phyloP scores from a whole-genome alignment of 2,329 filamentous ascomycete species.

The Aspergillus tamarii region DNA sequence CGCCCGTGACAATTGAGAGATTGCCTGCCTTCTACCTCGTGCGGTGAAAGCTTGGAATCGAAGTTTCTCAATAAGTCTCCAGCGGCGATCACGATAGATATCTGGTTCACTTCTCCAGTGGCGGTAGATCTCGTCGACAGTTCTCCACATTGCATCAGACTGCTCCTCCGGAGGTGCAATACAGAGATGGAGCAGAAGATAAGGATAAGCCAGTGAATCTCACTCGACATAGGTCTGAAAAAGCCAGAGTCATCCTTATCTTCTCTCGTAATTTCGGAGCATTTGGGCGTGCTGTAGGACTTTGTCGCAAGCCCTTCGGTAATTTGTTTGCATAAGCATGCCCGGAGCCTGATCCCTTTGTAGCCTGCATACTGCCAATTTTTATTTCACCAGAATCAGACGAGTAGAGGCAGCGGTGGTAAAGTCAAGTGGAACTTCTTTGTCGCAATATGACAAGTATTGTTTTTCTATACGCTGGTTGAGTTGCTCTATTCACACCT shows the following conservation, averaged over 20 bases:
- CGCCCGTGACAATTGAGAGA: not conserved
- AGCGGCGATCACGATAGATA: constrained; percentile 8
- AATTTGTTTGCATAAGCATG: constrained; percentile 8
- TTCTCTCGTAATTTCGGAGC: constrained; percentile 19
- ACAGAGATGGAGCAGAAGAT: constrained; percentile 19
- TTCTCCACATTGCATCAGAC: constrained; percentile 10
- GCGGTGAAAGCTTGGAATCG: constrained; percentile 13
- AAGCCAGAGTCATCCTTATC: constrained; percentile 24
- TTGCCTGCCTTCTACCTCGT: constrained; percentile 1
- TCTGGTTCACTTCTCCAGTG: constrained; percentile 17
- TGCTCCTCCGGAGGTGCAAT: not conserved
- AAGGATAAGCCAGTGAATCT: constrained; percentile 20
- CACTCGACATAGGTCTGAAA: constrained; percentile 27
- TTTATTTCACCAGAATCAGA: constrained; percentile 20
- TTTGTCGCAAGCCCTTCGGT: constrained; percentile 17
- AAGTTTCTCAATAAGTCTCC: constrained; percentile 21
- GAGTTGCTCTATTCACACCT: constrained; percentile 25
- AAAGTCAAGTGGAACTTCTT: constrained; percentile 18
- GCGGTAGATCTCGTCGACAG: constrained; percentile 15
- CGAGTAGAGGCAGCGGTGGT: constrained; percentile 17
- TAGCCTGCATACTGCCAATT: constrained; percentile 17
- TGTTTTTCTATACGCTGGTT: constrained; percentile 16
- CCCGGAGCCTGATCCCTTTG: not conserved
- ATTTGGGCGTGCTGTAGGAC: constrained; percentile 20
- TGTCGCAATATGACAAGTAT: constrained; percentile 22